Base-by-base conservation (phyloP, 1,284 basidiomycete genomes). In the Naganishia sp. region DNA sequence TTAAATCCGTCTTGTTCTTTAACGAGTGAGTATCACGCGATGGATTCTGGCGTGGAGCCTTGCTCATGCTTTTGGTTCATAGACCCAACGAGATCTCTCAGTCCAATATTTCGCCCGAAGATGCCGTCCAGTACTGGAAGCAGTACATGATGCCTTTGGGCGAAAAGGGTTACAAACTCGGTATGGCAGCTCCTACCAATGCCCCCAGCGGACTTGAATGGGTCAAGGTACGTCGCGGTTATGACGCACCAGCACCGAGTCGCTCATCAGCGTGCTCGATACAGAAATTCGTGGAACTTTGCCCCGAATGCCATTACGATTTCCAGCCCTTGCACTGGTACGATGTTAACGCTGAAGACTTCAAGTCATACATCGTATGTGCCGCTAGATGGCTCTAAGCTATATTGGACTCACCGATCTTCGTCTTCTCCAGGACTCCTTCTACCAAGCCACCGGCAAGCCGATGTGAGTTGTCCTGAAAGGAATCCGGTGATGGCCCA, bases 161-260 rank as follows among this genome's bases (percentile, higher is more conserved):
- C 63, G 39, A 70, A 18, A 75, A 76, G 67, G 90, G 89, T 21
- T 87, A 87, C 76, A 68, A 72, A 13, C 81, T 89, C 45, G 79
- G 86, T 69, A 83, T 86, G 33, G 89, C 91, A 31, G 87, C 89
- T 28, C 84, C 84, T 67, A 89, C 89, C 44, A 84, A 85, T 49
- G 84, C 83, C 55, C 82, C 84, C 1, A 74, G 75, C 48, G 90
- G 89, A 49, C 78, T 83, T 57, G 75, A 75, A 2, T 90, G 90
- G 90, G 81, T 89, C 76, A 25, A 81, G 54, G 66, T 57, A 28
- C 9, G 55, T 46, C 43, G 13, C n/a, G 16, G 6, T 11, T n/a
- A 28, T 16, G 15, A 25, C 13, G 28, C 15, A 31, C 16, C 2
- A n/a, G 28, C 15, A 7, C 25, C 23, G 21, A 45, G 11, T n/a